These are phyloP conservation scores for Eremochloa ophiuroides DNA, from an alignment of 176 grass and related monocot species.

Conservation along the genomic window DNA sequence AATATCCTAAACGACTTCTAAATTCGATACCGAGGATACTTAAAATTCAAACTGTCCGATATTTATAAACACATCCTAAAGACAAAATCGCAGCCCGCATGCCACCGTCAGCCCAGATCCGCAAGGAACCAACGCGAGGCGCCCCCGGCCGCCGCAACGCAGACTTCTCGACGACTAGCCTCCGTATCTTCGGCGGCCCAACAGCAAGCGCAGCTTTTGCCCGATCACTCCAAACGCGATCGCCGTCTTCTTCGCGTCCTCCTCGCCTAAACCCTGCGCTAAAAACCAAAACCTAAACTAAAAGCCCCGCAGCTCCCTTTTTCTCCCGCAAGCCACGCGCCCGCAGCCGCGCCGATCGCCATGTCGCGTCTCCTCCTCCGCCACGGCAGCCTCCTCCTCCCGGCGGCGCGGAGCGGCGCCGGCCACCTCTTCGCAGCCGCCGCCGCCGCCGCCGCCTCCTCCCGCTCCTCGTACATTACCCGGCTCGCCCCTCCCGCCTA, in stretches of 20 bases:
- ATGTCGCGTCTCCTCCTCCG: conserved; percentile 50
- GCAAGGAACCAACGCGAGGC: background rate
- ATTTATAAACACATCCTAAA: too few species aligned
- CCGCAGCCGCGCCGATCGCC: conserved; percentile 1
- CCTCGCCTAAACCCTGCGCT: conserved; percentile 32
- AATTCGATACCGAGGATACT: too few species aligned
- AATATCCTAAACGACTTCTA: too few species aligned
- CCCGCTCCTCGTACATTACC: background rate
- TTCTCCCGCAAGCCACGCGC: conserved; percentile 3
- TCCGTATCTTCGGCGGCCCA: background rate
- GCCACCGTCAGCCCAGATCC: background rate
- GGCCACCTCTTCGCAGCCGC: background rate
- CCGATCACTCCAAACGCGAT: background rate
- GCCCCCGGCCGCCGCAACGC: background rate
- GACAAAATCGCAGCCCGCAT: background rate
- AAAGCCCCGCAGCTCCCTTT: background rate
- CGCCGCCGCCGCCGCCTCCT: background rate
- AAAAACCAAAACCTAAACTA: conserved; percentile 40
- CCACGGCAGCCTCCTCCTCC: background rate
- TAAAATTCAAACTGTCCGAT: too few species aligned
- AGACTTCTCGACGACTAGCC: background rate
- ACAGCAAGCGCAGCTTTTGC: background rate
- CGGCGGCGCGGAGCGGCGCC: background rate
- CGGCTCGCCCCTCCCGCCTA: background rate
- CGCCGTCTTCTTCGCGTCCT: background rate